Percentiles rank a stretch among this genome's conserved stretches.
Conservation (phyloP, 768 basidiomycete species). For the Pseudohyphozyma bogoriensis region DNA sequence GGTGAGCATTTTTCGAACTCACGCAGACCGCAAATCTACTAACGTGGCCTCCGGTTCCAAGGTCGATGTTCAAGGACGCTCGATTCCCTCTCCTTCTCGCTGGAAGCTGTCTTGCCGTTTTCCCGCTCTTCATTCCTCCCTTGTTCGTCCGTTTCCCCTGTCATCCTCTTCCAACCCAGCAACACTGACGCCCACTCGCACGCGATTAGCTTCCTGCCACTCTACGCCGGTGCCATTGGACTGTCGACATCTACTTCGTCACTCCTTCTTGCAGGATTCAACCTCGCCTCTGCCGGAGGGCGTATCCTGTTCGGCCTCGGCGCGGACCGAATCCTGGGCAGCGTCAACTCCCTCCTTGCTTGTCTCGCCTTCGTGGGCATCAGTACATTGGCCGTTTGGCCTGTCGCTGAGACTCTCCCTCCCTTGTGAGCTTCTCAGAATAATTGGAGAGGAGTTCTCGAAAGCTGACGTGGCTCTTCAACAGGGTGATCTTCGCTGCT, state of each 20-base stretch:
- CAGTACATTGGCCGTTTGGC: constrained; percentile 34
- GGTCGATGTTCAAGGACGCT: constrained; percentile 26
- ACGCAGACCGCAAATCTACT: background rate
- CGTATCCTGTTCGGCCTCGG: constrained; percentile 30
- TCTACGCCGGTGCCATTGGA: constrained; percentile 30
- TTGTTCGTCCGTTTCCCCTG: no score
- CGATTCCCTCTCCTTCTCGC: constrained; percentile 23
- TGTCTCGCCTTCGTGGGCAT: constrained; percentile 26
- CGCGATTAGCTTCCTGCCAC: constrained; percentile 35
- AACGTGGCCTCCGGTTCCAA: background rate
- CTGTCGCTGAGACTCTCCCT: constrained; percentile 23
- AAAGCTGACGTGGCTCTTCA: background rate
- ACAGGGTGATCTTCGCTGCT: background rate
- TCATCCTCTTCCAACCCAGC: no score
- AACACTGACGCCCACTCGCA: no score
- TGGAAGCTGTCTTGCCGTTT: constrained; percentile 24
- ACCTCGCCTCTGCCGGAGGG: constrained; percentile 32
- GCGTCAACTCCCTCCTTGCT: constrained; percentile 32
- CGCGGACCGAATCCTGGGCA: constrained; percentile 30
- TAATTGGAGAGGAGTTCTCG: no score
- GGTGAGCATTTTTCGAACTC: constrained; percentile 6
- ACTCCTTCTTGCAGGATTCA: constrained; percentile 31
- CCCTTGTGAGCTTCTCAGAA: constrained; percentile 22
- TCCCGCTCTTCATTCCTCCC: constrained; percentile 33
- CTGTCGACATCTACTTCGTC: constrained; percentile 23